Evolutionary conservation across 345 rosid species (phyloP), one percentile per base, ranked within the genome.

Genomic region (Balakata baccata): DNA sequence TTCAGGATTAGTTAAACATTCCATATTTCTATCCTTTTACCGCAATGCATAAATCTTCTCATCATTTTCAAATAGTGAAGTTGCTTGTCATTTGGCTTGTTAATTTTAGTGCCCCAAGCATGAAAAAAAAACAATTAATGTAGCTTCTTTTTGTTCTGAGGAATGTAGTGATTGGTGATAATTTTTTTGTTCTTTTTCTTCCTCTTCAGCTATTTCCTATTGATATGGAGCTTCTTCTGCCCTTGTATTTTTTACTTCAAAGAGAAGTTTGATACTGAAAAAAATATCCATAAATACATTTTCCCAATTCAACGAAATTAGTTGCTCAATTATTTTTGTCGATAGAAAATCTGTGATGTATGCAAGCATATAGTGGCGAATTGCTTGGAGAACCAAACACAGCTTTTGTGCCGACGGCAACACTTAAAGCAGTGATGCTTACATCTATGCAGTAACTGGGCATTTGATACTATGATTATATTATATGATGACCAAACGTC

Each of bases 371-470:
- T 45, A 29, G 34, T 58, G 63, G 14, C 52, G 63, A 74, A 39
- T 53, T 68, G 66, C 74, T 62, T 51, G 76, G 56, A 58, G 71
- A 69, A 57, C 69, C 46, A 73, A 50, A 59, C 67, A 74, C 70
- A 75, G 73, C 77, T 56, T 77, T 63, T 77, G 66, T 76, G 68
- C 72, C 59, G 45, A 38, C 16, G 69, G 76, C 67, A 71, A 56
- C 49, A 37, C 74, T 43, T 17, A 29, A 68, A 50, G 74, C 60
- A 81, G 77, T 61, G 73, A 59, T 77, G 51, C 78, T 67, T 70
- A 75, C 74, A 52, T 64, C 76, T 78, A 65, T 61, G n/a, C 37
- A 64, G 54, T 56, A 75, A 39, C 74, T 73, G 70, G 62, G 64
- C 34, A 62, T 60, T 56, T 57, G 74, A 74, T 11, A n/a, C 62